Percentiles rank a stretch among this genome's conserved stretches.
These are phyloP conservation scores for Chytriomyces sp. DNA, from an alignment of 192 early-diverging fungal species.

Conservation along the genomic window DNA sequence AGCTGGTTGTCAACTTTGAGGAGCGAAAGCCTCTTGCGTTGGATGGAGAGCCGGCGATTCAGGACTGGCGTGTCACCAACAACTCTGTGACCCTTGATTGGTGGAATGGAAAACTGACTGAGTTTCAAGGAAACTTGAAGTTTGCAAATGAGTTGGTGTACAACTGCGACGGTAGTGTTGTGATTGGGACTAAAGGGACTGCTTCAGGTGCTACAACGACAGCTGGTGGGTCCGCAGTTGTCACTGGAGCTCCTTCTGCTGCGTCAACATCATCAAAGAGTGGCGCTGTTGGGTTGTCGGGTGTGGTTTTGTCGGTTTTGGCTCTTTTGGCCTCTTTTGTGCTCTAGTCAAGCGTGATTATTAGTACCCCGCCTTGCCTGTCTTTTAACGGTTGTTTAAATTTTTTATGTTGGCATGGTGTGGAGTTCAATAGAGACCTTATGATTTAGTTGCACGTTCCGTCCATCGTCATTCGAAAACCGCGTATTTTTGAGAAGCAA, in stretches of 20 bases:
- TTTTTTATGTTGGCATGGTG: too few relatives aligned
- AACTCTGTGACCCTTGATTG: slow-evolving; percentile 12
- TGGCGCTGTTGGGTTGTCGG: too few relatives aligned
- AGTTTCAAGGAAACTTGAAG: slow-evolving; percentile 14
- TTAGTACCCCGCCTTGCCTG: too few relatives aligned
- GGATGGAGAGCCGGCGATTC: slow-evolving; percentile 24
- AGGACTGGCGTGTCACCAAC: slow-evolving; percentile 36
- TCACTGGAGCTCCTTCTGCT: not conserved
- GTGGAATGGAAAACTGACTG: slow-evolving; percentile 26
- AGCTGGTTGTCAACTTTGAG: slow-evolving; percentile 52
- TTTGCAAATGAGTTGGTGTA: slow-evolving; percentile 23
- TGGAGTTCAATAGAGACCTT: too few relatives aligned
- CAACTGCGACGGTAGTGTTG: slow-evolving; percentile 16
- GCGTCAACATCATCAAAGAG: not conserved
- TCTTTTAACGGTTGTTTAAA: too few relatives aligned
- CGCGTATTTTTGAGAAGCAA: too few relatives aligned
- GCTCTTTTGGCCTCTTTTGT: too few relatives aligned
- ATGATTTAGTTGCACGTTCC: too few relatives aligned
- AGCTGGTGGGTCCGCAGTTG: not conserved
- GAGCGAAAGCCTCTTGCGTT: slow-evolving; percentile 40
- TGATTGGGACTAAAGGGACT: slow-evolving; percentile 7
- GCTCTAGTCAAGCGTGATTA: too few relatives aligned
- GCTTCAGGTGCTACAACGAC: not conserved
- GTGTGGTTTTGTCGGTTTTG: too few relatives aligned
- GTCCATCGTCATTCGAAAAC: too few relatives aligned